Base-by-base conservation (phyloP, 73 alveolate genomes). In the Paramecium biaurelia region DNA sequence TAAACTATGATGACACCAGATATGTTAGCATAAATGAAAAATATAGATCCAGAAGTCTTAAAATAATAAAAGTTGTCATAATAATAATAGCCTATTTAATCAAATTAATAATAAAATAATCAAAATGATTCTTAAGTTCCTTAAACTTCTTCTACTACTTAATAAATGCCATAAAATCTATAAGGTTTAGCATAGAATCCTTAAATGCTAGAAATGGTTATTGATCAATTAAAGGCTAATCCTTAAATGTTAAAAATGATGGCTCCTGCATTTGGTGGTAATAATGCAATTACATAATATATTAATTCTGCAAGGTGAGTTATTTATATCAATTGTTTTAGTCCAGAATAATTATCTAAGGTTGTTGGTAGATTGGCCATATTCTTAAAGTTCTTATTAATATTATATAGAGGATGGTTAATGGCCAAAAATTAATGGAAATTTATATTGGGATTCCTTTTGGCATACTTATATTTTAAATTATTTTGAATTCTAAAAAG, bases 211-310 rank as follows among this genome's bases (percentile, higher is more conserved):
- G 86, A 93, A 24, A 94, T 92, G 82, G 89, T 94, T 93, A 38
- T 95, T 26, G 95, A 93, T 21, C 92, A 93, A 85, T 56, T 95
- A 6, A 92, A 93, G 59, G 85, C 94, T 72, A 95, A 95, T 85
- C 98, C 98, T 20, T 85, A 95, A 72, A 92, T 95, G 59, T 58
- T 95, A 70, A 95, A 94, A 85, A 94, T 93, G 97, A 85, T 95
- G 76, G 92, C 97, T 18, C 95, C 97, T 38, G 93, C 92, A 47
- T 57, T 95, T 85, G 92, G 96, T 20, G 92, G 87, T 92, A 88
- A 72, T 24, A 72, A 86, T 58, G 88, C 93, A 2, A 63, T 86
- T 20, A 79, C 88, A 20, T 57, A 67, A 28, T 86, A 86, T 18
- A 37, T 86, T 18, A 14, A 57, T 18, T 57, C 68, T 18, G 63